These are phyloP conservation scores for Nitzschia sp. DNA, from an alignment of 108 stramenopile species.

Conservation along the genomic window DNA sequence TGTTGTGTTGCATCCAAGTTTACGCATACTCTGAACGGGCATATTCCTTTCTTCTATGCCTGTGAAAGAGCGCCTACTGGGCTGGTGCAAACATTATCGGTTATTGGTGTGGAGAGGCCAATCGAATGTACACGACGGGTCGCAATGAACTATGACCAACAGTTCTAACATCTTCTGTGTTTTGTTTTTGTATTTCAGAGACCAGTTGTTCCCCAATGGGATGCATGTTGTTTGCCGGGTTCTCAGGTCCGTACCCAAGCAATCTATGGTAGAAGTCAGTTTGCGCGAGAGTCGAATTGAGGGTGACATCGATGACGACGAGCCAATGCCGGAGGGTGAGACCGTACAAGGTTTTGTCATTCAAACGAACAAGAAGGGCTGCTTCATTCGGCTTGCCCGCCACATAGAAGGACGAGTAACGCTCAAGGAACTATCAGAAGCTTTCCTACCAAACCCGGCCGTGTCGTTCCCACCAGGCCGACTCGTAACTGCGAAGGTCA, in stretches of 20 bases:
- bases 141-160: slow-evolving; percentile 83
- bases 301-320: slow-evolving; percentile 77
- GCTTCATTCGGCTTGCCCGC: slow-evolving; percentile 85
- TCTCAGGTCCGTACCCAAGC: slow-evolving; percentile 41
- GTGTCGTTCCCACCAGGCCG: slow-evolving; percentile 84
- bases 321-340: slow-evolving; percentile 59
- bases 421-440: slow-evolving; percentile 87
- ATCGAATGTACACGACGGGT: slow-evolving; percentile 42
- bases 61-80: slow-evolving; percentile 43
- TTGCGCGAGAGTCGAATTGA: slow-evolving; percentile 61
- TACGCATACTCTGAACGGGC: slow-evolving; percentile 65
- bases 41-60: slow-evolving; percentile 31
- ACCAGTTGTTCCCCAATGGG: slow-evolving; percentile 47
- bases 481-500: slow-evolving; percentile 89
- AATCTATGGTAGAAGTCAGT: slow-evolving; percentile 67
- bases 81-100: slow-evolving; percentile 46
- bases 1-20: slow-evolving; percentile 10
- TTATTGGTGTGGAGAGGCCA: slow-evolving; percentile 83
- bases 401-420: slow-evolving; percentile 80
- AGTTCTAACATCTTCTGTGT: slow-evolving; percentile 34
- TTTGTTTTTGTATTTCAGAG: slow-evolving; percentile 18
- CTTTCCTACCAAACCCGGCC: slow-evolving; percentile 77
- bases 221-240: slow-evolving; percentile 70
- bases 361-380: slow-evolving; percentile 85
- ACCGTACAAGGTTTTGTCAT: slow-evolving; percentile 86